These are phyloP conservation scores for Carex arenaria DNA, from an alignment of 202 grass and related monocot species.

Conservation along the genomic window DNA sequence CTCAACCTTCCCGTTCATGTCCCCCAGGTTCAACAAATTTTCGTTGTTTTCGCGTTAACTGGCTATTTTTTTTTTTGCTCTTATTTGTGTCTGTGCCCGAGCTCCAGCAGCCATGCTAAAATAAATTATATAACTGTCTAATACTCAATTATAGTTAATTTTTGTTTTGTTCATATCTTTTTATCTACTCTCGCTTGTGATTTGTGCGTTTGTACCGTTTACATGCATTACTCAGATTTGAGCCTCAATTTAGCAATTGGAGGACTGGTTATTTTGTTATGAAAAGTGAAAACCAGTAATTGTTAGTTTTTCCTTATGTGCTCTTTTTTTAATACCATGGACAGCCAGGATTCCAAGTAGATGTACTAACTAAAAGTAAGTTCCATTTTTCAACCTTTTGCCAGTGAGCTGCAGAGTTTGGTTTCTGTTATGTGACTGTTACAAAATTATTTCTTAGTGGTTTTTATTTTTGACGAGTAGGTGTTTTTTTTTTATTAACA, in stretches of 20 bases:
- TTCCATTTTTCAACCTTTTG: background rate
- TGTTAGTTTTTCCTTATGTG: background rate
- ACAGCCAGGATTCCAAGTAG: background rate
- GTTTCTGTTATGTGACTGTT: background rate
- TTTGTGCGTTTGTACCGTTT: background rate
- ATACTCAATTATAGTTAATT: background rate
- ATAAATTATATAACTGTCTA: background rate
- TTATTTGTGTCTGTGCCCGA: too few relatives aligned
- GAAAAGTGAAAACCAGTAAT: background rate
- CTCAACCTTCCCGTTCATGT: slow-evolving; percentile 90
- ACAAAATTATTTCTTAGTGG: background rate
- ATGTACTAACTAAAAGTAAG: background rate
- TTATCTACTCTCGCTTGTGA: background rate
- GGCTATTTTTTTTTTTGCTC: background rate
- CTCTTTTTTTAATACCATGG: background rate
- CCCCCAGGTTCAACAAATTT: slow-evolving; percentile 41
- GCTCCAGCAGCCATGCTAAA: background rate
- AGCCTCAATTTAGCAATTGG: background rate
- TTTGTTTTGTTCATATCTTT: background rate
- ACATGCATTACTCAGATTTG: background rate
- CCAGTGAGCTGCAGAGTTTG: background rate
- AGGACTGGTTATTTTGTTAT: background rate
- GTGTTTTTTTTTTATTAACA: background rate
- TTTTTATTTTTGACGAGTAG: background rate
- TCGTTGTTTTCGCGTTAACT: background rate